Evolutionary conservation across 306 rosid genomes (phyloP), one percentile per base, ranked within the genome.

Genomic region (Prunus mongolica): DNA sequence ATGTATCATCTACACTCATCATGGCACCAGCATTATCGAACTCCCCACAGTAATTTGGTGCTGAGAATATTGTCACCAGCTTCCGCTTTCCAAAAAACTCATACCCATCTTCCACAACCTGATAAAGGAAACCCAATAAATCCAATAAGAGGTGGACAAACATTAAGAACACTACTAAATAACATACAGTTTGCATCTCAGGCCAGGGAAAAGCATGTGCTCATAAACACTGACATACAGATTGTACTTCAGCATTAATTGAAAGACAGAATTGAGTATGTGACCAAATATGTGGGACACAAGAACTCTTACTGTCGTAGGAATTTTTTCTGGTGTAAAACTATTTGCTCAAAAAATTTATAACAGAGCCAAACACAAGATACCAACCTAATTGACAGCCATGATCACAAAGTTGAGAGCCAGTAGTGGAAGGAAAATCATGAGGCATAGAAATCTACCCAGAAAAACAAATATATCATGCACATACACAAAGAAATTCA

Each of bases 1-100:
- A 79, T 12, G 88, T 69, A 81, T 87, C 90, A 79, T 87, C 90
- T 75, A 87, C 90, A 56, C 90, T 87, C 90, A 87, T 87, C 88
- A 84, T 87, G 20, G 90, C 90, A 82, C 90, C 90, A 63, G 88
- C 90, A 74, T 87, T 87, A 80, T 85, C 88, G 3, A 85, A 85
- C 80, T 82, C 88, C 2, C 88, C 86, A 67, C 88, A 85, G 74
- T 85, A 85, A 67, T 85, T 85, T 46, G 88, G 88, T 24, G 88
- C 88, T 76, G 88, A 85, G 63, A 85, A 85, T 82, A 87, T 73
- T 50, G 90, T 87, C 46, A 87, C 90, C 58, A 87, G 80, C 81
- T 87, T 87, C 67, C 90, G 82, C 81, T 80, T 87, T 70, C 86
- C 90, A 44, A 87, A 87, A 80, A 87, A 87, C 73, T 87, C 90